Evolutionary conservation across 1,284 basidiomycete genomes (phyloP), one percentile per base, ranked within the genome.

Genomic region (Xerocomus amazonicus): DNA sequence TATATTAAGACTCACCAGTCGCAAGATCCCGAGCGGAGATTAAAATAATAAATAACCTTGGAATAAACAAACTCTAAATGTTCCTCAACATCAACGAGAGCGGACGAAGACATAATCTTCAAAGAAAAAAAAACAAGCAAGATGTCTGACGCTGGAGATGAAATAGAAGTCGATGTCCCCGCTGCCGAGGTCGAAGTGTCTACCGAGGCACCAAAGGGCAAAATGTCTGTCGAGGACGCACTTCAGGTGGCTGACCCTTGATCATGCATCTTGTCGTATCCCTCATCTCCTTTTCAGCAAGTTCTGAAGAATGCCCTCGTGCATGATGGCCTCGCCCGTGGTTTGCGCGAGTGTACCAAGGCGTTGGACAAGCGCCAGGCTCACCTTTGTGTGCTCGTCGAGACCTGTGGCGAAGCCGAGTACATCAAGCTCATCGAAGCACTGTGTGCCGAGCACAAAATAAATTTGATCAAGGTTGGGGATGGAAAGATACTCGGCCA

Each of bases 351-450:
- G 80, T 90, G 85, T 68, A 90, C 96, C 70, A 99, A 99, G 82
- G 93, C 96, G 54, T 83, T 99, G 59, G 96, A 99, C 84, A 95
- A 95, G 79, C 90, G 94, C 66, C 92, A 97, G 82, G 96, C 96
- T 52, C 96, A 98, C 76, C 83, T 99, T 53, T 98, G 96, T 77
- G 95, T 99, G 57, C 89, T 99, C 68, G 94, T 97, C 71, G 96
- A 99, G 85, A 94, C 93, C 55, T 97, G 94, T 81, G 96, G 90
- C 55, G 96, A 98, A 79, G 92, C 94, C 64, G 96, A 97, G 78
- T 98, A 99, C 84, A 90, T 97, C 83, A 98, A 98, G 81, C 92
- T 99, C 78, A 97, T 98, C 63, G 95, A 98, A 79, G 96, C 95
- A 48, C 92, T 98, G 69, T 98, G 96, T 74, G 92, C 92, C 61